Evolutionary conservation across 768 basidiomycete species (phyloP).

Genomic region (Boletus rubroflammeus): DNA sequence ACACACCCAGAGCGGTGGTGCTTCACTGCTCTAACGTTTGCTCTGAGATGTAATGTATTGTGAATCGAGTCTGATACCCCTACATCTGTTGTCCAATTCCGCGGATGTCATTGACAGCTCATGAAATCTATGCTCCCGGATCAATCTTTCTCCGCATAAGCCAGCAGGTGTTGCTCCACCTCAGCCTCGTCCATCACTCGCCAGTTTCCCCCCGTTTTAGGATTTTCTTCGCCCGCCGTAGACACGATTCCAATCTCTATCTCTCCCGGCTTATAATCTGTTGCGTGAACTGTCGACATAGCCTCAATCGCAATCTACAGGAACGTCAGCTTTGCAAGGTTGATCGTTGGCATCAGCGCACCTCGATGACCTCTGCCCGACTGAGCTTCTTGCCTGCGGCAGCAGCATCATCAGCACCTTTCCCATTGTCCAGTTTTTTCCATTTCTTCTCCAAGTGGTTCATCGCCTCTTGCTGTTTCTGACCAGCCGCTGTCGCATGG

Average conservation of each 20-base stretch:
- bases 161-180: constrained; percentile 75
- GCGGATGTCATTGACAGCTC: neutral
- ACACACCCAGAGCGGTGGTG: constrained; percentile 55
- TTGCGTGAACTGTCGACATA: constrained; percentile 90
- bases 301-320: constrained; percentile 87
- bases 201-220: constrained; percentile 73
- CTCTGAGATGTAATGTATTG: neutral
- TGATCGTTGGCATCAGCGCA: constrained; percentile 33
- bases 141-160: constrained; percentile 89
- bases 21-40: constrained; percentile 41
- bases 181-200: constrained; percentile 74
- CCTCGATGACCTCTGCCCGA: constrained; percentile 86
- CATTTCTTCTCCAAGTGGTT: constrained; percentile 98
- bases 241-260: constrained; percentile 96
- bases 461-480: constrained; percentile 98
- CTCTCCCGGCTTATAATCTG: constrained; percentile 93
- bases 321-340: neutral
- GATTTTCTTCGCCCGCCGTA: constrained; percentile 63
- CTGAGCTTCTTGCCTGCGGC: constrained; percentile 71
- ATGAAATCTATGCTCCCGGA: constrained; percentile 1
- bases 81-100: neutral
- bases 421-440: constrained; percentile 86
- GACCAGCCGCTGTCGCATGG: constrained; percentile 93
- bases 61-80: neutral
- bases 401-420: constrained; percentile 74